Conservation (phyloP, 805 yeast genomes). For the Schwanniomyces sp. region DNA sequence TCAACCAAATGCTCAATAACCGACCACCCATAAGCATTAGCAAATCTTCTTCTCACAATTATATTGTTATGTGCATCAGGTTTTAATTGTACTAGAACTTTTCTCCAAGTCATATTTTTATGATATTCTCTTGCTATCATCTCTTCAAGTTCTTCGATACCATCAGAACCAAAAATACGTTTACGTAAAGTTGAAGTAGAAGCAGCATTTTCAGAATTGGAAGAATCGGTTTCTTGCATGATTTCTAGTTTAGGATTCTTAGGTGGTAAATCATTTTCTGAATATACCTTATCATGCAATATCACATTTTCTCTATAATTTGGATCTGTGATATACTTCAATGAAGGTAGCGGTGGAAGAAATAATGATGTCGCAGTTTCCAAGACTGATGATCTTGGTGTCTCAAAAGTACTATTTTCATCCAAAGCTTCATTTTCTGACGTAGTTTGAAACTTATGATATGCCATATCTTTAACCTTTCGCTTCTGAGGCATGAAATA, state of each 20-base stretch:
- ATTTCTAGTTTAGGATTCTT: background rate
- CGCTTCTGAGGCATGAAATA: slow-evolving; percentile 43
- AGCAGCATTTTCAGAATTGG: background rate
- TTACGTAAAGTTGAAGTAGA: slow-evolving; percentile 18
- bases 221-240: background rate
- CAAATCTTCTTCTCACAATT: slow-evolving; percentile 81
- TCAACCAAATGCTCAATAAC: slow-evolving; percentile 80
- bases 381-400: slow-evolving; percentile 67
- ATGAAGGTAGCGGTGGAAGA: slow-evolving; percentile 77
- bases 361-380: slow-evolving; percentile 77
- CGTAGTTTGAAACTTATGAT: slow-evolving; percentile 17
- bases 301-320: slow-evolving; percentile 61
- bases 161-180: slow-evolving; percentile 22
- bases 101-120: slow-evolving; percentile 80
- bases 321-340: slow-evolving; percentile 69
- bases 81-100: slow-evolving; percentile 77
- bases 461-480: slow-evolving; percentile 10
- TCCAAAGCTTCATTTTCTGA: slow-evolving; percentile 14
- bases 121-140: slow-evolving; percentile 89
- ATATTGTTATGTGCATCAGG: slow-evolving; percentile 97
- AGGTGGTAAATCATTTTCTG: slow-evolving; percentile 63
- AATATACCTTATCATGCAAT: slow-evolving; percentile 79
- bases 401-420: slow-evolving; percentile 8
- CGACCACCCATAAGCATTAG: slow-evolving; percentile 95
- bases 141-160: slow-evolving; percentile 61